Conservation (phyloP, 768 basidiomycete genomes). For the Dacryopinax spathularia region DNA sequence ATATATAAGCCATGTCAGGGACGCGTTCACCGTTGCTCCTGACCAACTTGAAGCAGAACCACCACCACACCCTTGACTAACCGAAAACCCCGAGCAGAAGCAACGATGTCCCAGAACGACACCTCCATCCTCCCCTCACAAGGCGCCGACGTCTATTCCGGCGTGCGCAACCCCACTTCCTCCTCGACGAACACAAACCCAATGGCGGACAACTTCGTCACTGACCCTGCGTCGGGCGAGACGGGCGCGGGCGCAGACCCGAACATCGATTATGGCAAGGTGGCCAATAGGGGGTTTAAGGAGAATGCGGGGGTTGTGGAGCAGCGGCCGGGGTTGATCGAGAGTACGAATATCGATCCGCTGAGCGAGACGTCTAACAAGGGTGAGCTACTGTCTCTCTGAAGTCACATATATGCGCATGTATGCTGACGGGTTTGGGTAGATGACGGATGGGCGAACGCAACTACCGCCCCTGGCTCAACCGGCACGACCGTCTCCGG, state of each 20-base stretch:
- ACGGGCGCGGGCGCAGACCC: conserved; percentile 31
- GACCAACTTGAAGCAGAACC: background rate
- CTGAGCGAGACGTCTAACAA: conserved; percentile 34
- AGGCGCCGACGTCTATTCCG: conserved; percentile 30
- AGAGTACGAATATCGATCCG: conserved; percentile 40
- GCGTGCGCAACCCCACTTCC: conserved; percentile 33
- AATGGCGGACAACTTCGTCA: conserved; percentile 31
- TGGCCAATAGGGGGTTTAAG: conserved; percentile 30
- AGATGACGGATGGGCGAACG: conserved; percentile 35
- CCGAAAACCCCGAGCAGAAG: background rate
- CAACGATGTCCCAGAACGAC: conserved; percentile 29
- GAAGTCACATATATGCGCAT: background rate
- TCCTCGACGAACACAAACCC: conserved; percentile 27
- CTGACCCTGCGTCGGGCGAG: conserved; percentile 31
- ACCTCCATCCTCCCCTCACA: conserved; percentile 16
- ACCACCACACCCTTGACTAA: background rate
- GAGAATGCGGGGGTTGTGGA: conserved; percentile 38
- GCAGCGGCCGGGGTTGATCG: conserved; percentile 42
- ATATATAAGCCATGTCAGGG: background rate
- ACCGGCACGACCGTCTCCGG: background rate
- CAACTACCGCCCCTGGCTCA: conserved; percentile 12
- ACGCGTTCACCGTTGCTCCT: background rate
- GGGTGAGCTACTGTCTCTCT: conserved; percentile 18
- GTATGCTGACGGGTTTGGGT: background rate
- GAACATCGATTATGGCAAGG: conserved; percentile 28